Evolutionary conservation across 176 grass and related monocot species (phyloP), one percentile per base, ranked within the genome.

Genomic region (Puya raimondii): DNA sequence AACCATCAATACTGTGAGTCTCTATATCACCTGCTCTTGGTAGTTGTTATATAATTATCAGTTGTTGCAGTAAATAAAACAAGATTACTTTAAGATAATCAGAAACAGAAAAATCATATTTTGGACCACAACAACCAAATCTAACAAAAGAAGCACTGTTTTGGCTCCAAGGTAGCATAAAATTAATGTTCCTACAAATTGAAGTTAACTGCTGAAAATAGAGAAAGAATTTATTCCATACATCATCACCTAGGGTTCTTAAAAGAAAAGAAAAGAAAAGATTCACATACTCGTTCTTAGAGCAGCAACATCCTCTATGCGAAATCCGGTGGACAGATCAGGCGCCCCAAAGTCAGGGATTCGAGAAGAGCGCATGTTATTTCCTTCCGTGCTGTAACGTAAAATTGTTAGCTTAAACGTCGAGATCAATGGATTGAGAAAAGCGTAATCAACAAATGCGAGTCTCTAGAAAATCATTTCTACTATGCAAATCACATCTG

Each of bases 271-370:
- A 21, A 22, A 70, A 72, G 47, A 72, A 78, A 17, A 49, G 4
- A 82, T 48, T 10, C 9, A 48, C 69, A 67, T 85, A 79, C 88
- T 63, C 81, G 51, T 84, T 64, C 72, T 80, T 23, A 88, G 50
- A 80, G 77, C 82, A 52, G 74, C 79, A 51, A 86, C 63, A 79
- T 85, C 91, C 66, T 79, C 91, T 76, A 96, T 76, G 67, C 61
- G 75, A 76, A 88, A 83, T 74, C 80, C 82, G 72, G 71, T 63
- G 49, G 91, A 88, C 48, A 66, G 85, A 54, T 84, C 88, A 74
- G 84, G 74, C 3, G 50, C 80, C 56, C 74, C 85, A 49, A 88
- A 88, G 26, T 67, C 64, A 74, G 84, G 69, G 72, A 88, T 26
- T 74, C 50, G 71, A 59, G 88, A 84, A 67, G 71, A 80, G 64